A percentile compares a stretch with the other conserved stretches of the same genome.
phyloP scores from a whole-genome alignment of 805 yeast genomes.

The Saccharomyces mikatae region DNA sequence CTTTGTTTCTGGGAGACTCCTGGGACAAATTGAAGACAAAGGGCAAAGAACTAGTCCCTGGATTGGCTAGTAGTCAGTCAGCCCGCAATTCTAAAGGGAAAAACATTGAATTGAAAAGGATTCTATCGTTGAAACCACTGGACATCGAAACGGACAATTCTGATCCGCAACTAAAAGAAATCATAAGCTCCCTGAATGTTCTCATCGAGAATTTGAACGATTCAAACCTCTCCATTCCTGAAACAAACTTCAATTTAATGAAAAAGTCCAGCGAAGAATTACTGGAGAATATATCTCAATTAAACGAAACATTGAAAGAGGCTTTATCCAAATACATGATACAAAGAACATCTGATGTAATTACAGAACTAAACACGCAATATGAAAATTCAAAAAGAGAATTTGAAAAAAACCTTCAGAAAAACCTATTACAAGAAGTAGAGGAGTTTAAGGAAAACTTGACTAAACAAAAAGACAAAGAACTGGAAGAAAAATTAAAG shows the following conservation, averaged over 20 bases:
- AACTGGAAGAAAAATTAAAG: constrained; percentile 56
- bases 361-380: constrained; percentile 17
- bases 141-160: background rate
- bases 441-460: constrained; percentile 52
- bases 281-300: constrained; percentile 7
- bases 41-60: constrained; percentile 18
- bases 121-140: background rate
- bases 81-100: constrained; percentile 3
- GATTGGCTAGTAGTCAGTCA: constrained; percentile 16
- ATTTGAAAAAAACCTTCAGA: constrained; percentile 51
- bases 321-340: constrained; percentile 9
- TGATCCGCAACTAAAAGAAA: constrained; percentile 9
- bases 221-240: constrained; percentile 25
- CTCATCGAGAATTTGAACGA: constrained; percentile 32
- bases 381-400: constrained; percentile 20
- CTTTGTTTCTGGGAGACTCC: background rate
- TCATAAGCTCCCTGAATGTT: constrained; percentile 28
- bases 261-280: constrained; percentile 11
- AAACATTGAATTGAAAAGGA: background rate
- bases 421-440: constrained; percentile 52
- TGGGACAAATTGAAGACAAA: constrained; percentile 19
- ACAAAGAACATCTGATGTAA: constrained; percentile 12
- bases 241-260: constrained; percentile 11
- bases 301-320: constrained; percentile 11
- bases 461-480: constrained; percentile 48